Base-by-base conservation (phyloP, 345 rosid genomes). In the Erucastrum elatum region DNA sequence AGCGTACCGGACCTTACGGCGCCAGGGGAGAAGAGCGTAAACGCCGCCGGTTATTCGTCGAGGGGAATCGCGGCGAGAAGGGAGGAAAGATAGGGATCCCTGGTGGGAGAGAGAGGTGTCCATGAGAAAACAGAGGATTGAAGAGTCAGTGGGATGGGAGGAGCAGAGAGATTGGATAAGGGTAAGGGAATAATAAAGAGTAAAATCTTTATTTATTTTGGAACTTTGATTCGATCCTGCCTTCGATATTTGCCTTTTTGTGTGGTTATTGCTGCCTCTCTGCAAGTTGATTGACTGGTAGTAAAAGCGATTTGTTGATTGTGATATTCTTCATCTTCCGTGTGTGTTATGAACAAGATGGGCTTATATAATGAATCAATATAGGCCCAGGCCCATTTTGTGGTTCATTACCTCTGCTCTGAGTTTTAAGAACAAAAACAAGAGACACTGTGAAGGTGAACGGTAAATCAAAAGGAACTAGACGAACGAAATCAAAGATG, bases 31-130 rank as follows among this genome's bases (percentile, higher is more conserved):
- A 41, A 70, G 3, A 35, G 55, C 49, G 26, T 5, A 59, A 9
- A 27, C 70, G 46, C 58, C 66, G 60, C 60, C 34, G 60, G 0
- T 67, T 27, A 2, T 60, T 27, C 10, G 74, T 11, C 13, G 35
- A 0, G 11, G 0, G 26, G 70, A 51, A 16, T 64, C 44, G 56
- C 15, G 66, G 7, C 69, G 80, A 17, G 61, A 70, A 0, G 84
- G 87, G 44, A 46, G 76, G 67, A 81, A 78, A 8, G 64, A 55
- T 6, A 80, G 49, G 26, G 76, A 77, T 61, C 64, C 29, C 84
- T 30, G 87, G 66, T 75, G 66, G 68, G 86, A 81, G 77, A 84
- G 83, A 67, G 80, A 44, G 34, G 9, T 70, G 86, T 90, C 93
- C 96, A 93, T 65, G 68, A 21, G 21, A 21, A 21, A 21, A 21